Base-by-base conservation (phyloP, 257 asterid species). In the Jacaranda mimosifolia region DNA sequence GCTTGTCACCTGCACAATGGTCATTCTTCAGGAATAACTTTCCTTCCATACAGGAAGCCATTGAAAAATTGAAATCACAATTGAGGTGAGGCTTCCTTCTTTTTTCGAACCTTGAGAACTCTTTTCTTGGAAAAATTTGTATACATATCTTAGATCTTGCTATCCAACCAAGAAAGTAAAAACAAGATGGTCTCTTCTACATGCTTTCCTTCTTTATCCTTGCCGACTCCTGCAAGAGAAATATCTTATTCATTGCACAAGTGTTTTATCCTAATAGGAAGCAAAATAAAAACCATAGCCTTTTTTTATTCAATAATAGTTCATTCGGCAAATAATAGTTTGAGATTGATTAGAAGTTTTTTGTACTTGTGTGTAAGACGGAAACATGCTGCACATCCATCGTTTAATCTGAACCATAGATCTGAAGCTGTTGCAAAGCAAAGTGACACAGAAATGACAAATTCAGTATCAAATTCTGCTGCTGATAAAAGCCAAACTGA, bases 1-100 rank as follows among this genome's bases (percentile, higher is more conserved):
- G 85, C 83, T 81, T 92, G 85, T 73, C 89, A 13, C 71, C 83
- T 76, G 36, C 70, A 21, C 91, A 92, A 57, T 92, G 97, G 97
- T 77, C 89, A 57, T 51, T 84, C 68, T 81, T 92, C 70, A 85
- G 82, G 85, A 79, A 52, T 70, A 90, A 73, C 75, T 76, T 90
- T 73, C 81, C 89, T 58, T 83, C 87, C 15, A 80, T 92, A 76
- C 83, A 89, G 75, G 88, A 85, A 68, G 91, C 91, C 78, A 90
- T 92, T 67, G 77, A 38, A 59, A 85, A 21, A 70, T 8, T 81
- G 77, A 77, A 84, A 49, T 73, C 83, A 32, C 81, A 48, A 39
- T 49, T 68, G 71, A 74, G 85, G 85, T 84, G 80, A 78, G 73
- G 46, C 26, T 65, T 73, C 46, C 43, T 39, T 77, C 18, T 9